A percentile compares a stretch with the other conserved stretches of the same genome.
These are phyloP conservation scores for Tricladium varicosporioides DNA, from an alignment of 2,329 filamentous ascomycete genomes.

Conservation along the genomic window DNA sequence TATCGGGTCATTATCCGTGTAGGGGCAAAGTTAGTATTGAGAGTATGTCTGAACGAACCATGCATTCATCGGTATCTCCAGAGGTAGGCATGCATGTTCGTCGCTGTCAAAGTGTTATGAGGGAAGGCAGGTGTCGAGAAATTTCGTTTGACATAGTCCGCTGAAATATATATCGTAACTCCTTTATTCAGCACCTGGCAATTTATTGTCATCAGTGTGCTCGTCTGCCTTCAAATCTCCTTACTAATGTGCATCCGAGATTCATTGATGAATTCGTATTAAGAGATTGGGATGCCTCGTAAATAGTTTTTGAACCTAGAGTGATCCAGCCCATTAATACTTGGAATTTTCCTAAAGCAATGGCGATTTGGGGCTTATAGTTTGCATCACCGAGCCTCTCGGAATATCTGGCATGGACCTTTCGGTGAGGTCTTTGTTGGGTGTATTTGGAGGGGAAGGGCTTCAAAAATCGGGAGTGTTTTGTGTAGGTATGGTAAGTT, in stretches of 20 bases:
- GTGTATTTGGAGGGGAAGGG: conserved; percentile 72
- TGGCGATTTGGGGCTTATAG: conserved; percentile 78
- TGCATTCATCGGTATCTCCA: conserved; percentile 97
- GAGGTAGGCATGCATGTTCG: conserved; percentile 91
- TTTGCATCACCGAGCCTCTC: conserved; percentile 68
- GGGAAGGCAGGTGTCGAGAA: no score
- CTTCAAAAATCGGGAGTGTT: conserved; percentile 73
- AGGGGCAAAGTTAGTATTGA: conserved; percentile 74
- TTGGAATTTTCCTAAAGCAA: conserved; percentile 70
- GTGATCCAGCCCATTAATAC: conserved; percentile 72
- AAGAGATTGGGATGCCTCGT: conserved; percentile 25
- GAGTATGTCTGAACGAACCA: conserved; percentile 92
- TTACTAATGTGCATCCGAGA: conserved; percentile 50
- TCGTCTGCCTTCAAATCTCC: conserved; percentile 48
- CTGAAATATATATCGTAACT: conserved; percentile 90
- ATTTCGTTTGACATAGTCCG: conserved; percentile 49
- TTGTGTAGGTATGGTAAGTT: conserved; percentile 74
- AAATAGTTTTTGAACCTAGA: conserved; percentile 58
- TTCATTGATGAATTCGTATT: conserved; percentile 19
- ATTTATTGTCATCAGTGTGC: conserved; percentile 70
- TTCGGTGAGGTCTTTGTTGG: conserved; percentile 64
- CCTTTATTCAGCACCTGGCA: conserved; percentile 64
- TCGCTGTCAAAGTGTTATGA: conserved; percentile 44
- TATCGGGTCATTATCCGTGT: conserved; percentile 59
- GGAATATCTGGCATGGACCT: conserved; percentile 63